Evolutionary conservation across 208 protist species (phyloP).

Genomic region (Leishmania turanica): DNA sequence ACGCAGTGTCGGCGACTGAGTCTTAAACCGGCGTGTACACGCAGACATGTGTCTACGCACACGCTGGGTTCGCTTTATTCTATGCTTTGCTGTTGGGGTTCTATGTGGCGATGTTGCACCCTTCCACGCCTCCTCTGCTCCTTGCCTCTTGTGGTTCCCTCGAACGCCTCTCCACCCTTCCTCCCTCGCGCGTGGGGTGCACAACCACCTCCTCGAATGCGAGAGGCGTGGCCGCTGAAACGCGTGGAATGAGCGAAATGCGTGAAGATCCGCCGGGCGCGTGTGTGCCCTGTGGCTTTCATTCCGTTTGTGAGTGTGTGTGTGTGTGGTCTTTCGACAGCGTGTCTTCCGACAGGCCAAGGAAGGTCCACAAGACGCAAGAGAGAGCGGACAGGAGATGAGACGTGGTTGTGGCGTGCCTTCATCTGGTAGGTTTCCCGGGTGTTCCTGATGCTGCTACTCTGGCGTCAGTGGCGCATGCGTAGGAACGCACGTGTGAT

Average conservation of each 20-base stretch:
- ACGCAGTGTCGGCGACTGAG: background rate
- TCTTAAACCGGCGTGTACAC: background rate
- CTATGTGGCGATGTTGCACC: background rate
- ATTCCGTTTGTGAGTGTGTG: background rate
- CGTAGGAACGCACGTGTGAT: background rate
- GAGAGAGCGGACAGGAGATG: background rate
- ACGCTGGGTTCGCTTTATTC: background rate
- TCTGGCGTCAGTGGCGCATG: background rate
- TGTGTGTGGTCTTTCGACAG: background rate
- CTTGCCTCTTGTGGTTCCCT: background rate
- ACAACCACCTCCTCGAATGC: background rate
- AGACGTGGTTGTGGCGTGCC: background rate
- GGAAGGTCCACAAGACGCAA: background rate
- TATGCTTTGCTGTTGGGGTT: background rate
- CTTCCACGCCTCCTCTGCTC: background rate
- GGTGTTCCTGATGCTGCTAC: background rate
- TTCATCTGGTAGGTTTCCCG: background rate
- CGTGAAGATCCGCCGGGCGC: background rate
- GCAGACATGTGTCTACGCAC: background rate
- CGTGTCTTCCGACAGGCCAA: background rate
- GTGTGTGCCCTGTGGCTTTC: background rate
- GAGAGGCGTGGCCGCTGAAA: background rate
- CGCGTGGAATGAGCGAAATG: background rate
- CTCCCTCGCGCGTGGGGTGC: background rate
- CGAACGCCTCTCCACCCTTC: background rate